Conservation (phyloP, 345 rosid species). For the Firmiana major region DNA sequence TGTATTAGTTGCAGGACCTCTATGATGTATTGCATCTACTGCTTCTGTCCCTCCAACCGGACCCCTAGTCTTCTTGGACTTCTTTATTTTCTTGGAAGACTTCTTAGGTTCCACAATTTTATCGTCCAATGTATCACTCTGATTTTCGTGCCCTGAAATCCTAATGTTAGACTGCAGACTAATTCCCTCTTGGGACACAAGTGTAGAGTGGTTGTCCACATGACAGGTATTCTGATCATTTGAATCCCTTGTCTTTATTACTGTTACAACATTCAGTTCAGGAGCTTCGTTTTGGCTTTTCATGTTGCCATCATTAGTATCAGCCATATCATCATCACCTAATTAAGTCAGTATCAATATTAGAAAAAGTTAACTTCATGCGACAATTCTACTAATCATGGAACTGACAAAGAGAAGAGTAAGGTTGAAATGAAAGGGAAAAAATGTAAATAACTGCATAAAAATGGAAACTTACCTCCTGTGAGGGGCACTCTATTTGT, state of each 20-base stretch:
- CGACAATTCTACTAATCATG: neutral
- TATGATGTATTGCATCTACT: slow-evolving; percentile 23
- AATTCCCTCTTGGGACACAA: neutral
- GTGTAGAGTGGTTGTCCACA: neutral
- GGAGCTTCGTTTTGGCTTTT: slow-evolving; percentile 9
- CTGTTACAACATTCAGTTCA: slow-evolving; percentile 5
- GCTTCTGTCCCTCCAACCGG: slow-evolving; percentile 12
- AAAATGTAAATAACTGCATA: neutral
- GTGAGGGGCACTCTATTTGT: slow-evolving; percentile 13
- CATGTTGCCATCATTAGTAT: neutral
- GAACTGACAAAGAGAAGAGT: neutral
- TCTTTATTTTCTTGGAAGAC: slow-evolving; percentile 40
- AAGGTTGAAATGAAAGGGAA: neutral
- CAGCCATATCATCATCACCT: neutral
- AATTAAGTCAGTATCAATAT: neutral
- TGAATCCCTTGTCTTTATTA: neutral
- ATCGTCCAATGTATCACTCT: slow-evolving; percentile 10
- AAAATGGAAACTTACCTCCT: slow-evolving; percentile 19
- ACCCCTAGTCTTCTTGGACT: slow-evolving; percentile 33
- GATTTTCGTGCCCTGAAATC: slow-evolving; percentile 1
- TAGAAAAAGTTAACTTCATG: slow-evolving; percentile 9
- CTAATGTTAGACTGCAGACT: neutral
- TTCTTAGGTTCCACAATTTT: slow-evolving; percentile 10
- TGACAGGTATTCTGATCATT: slow-evolving; percentile 6
- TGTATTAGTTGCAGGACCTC: slow-evolving; percentile 2